A percentile compares a stretch with the other conserved stretches of the same genome.
These are phyloP conservation scores for Dianthus caryophyllus DNA, from an alignment of 148 eudicot species.

Conservation along the genomic window DNA sequence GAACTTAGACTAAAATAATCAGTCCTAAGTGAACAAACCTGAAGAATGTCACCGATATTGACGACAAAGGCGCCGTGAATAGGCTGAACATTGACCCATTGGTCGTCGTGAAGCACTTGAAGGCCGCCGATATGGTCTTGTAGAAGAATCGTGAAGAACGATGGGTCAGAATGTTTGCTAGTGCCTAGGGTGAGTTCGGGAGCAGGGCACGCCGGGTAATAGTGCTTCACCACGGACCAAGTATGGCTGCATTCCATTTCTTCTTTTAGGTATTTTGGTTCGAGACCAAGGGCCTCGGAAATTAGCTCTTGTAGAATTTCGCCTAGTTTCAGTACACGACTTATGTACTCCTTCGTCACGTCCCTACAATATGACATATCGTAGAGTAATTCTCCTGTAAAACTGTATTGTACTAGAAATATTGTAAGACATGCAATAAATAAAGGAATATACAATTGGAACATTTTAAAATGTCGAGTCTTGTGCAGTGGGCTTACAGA, in stretches of 20 bases:
- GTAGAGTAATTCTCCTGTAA: too few relatives aligned
- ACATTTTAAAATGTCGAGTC: too few relatives aligned
- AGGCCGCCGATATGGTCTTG: constrained; percentile 33
- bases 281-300: constrained; percentile 49
- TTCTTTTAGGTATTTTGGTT: constrained; percentile 28
- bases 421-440: too few relatives aligned
- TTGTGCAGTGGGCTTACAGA: too few relatives aligned
- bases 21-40: constrained; percentile 5
- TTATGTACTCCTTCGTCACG: constrained; percentile 32
- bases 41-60: constrained; percentile 22
- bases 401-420: too few relatives aligned
- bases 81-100: constrained; percentile 27
- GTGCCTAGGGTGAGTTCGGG: constrained; percentile 22
- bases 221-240: constrained; percentile 28
- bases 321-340: constrained; percentile 36
- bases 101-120: constrained; percentile 22
- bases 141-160: constrained; percentile 23
- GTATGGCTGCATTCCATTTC: constrained; percentile 33
- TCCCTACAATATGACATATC: too few relatives aligned
- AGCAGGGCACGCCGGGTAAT: constrained; percentile 38
- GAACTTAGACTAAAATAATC: too few relatives aligned
- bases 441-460: too few relatives aligned
- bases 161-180: constrained; percentile 10
- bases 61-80: constrained; percentile 16
- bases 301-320: constrained; percentile 31